phyloP scores from a whole-genome alignment of 208 protist species.

The Leishmania amazonensis region DNA sequence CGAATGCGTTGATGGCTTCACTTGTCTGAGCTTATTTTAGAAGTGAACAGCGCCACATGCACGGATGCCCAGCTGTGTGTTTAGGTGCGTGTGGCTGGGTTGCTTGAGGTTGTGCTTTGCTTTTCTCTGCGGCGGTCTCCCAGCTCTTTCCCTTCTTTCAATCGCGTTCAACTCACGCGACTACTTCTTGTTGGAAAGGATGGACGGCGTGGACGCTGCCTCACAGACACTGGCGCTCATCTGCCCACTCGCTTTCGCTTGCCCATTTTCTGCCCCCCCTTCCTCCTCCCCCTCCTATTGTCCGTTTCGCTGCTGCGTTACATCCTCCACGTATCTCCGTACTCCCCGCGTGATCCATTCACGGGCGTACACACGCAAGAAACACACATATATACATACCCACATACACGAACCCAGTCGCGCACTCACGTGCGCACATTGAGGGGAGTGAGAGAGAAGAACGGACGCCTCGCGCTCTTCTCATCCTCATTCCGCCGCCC shows the following conservation, averaged over 20 bases:
- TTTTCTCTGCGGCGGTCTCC: background rate
- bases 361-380: background rate
- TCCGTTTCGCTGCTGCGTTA: background rate
- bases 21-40: background rate
- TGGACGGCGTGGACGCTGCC: background rate
- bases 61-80: background rate
- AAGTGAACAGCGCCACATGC: background rate
- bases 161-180: background rate
- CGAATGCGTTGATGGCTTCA: background rate
- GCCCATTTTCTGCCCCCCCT: background rate
- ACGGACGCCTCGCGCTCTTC: background rate
- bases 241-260: background rate
- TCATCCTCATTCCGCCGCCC: background rate
- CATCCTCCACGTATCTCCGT: background rate
- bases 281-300: no score
- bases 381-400: background rate
- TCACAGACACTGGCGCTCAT: background rate
- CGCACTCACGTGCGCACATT: slow-evolving; percentile 14
- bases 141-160: background rate
- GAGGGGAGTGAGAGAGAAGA: background rate
- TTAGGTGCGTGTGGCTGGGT: background rate
- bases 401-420: background rate
- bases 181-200: background rate
- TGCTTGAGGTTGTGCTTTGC: slow-evolving; percentile 3
- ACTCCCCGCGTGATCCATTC: background rate